Evolutionary conservation across 345 rosid genomes (phyloP).

Genomic region (Syzygium aqueum): DNA sequence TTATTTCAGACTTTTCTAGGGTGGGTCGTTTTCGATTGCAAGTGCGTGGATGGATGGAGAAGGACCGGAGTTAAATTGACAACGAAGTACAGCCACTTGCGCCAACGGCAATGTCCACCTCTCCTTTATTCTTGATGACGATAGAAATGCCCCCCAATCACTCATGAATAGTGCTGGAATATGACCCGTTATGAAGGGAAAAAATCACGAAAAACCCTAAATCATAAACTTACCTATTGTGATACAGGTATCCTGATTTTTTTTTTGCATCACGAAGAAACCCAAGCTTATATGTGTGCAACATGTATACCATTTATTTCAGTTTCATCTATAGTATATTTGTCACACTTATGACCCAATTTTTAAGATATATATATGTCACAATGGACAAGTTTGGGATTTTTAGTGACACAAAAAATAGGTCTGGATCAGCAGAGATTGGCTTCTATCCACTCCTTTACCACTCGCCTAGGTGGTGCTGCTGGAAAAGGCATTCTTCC

Average conservation of each 20-base stretch:
- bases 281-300: no score
- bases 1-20: background rate
- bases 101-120: background rate
- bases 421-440: no score
- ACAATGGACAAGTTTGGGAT: background rate
- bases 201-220: background rate
- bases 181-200: background rate
- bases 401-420: background rate
- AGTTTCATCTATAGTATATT: background rate
- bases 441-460: no score
- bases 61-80: background rate
- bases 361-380: no score
- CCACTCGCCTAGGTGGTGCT: no score
- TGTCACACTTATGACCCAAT: fast-evolving
- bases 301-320: background rate
- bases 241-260: no score
- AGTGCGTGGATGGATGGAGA: background rate
- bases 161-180: background rate
- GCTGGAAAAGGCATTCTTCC: no score
- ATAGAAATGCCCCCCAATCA: background rate
- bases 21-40: background rate
- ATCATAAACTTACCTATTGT: no score
- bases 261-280: no score
- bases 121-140: background rate
- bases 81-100: background rate